These are phyloP conservation scores for Celoporthe dispersa DNA, from an alignment of 2,329 filamentous ascomycete genomes.

Conservation along the genomic window DNA sequence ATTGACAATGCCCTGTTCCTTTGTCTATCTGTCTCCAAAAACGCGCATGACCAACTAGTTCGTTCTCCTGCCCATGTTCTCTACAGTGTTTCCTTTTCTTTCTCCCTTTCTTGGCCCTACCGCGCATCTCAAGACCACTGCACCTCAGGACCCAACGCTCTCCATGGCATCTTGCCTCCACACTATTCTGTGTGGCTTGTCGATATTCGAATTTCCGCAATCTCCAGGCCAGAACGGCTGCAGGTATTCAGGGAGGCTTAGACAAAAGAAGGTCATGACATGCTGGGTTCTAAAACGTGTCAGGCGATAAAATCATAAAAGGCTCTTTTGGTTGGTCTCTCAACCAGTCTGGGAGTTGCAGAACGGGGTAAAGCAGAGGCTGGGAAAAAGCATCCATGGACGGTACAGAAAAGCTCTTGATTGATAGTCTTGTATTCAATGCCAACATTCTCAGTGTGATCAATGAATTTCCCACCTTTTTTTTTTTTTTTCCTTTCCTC, in stretches of 20 bases:
- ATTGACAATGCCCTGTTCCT: not conserved
- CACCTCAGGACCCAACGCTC: not conserved
- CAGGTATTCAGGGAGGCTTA: not conserved
- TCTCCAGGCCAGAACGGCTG: not conserved
- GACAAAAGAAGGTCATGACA: conserved; percentile 2
- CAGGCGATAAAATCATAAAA: not conserved
- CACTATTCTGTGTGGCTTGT: not conserved
- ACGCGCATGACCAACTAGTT: not conserved
- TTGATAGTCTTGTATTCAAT: not conserved
- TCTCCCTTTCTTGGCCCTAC: not conserved
- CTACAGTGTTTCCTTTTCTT: not conserved
- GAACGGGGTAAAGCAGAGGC: not conserved
- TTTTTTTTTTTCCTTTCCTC: not conserved
- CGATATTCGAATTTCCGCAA: not conserved
- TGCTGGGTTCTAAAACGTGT: not conserved
- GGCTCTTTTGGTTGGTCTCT: not conserved
- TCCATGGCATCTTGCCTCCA: not conserved
- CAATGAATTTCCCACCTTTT: not conserved
- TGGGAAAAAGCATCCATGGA: not conserved
- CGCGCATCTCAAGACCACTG: not conserved
- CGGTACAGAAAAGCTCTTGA: not conserved
- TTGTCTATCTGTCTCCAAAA: not conserved
- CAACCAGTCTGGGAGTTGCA: not conserved
- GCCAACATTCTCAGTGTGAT: not conserved
- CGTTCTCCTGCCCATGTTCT: not conserved